Base-by-base conservation (phyloP, 2,329 filamentous ascomycete species). In the Aspergillus oerlinghausenensis region DNA sequence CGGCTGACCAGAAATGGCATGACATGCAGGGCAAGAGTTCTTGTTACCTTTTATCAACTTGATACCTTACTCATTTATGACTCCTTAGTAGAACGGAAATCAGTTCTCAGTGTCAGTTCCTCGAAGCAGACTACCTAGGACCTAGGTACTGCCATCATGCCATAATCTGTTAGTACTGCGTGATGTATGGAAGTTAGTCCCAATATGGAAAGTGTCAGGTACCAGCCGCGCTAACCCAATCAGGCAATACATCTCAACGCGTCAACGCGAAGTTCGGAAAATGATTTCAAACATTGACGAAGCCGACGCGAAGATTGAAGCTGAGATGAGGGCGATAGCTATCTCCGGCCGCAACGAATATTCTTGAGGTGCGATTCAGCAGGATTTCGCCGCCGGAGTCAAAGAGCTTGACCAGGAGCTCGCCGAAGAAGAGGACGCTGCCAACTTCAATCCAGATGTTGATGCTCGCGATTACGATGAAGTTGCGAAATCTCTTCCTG, bases 401-500 rank as follows among this genome's bases (percentile, higher is more conserved):
- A 19, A 17, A 3, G 35, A 52, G 1, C 7, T 60, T 11, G 48
- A 62, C 49, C 48, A 45, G 17, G 54, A 56, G 6, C 6, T 42
- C 26, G 28, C 21, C 4, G 43, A 35, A 3, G 49, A 55, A 7
- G 48, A 49, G n/a, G 25, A 50, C 21, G 32, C n/a, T 14, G 14
- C n/a, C 17, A n/a, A 47, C 8, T 85, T 85, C 61, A 72, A 86
- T 59, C 82, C 82, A 0, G 77, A 82, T 14, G 43, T 47, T 5
- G 43, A 47, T 23, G 43, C 75, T 2, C 77, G 83, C 9, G 79
- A 88, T 62, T 88, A 88, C 52, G 77, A 82, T 0, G 70, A 82
- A 47, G 77, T 87, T 7, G 84, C 82, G 0, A 68, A 68, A 8
- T 76, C 74, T 0, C 73, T 89, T 0, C 81, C 84, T 0, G 84